Conservation (phyloP, 768 basidiomycete genomes). For the Tricholoma sp. region DNA sequence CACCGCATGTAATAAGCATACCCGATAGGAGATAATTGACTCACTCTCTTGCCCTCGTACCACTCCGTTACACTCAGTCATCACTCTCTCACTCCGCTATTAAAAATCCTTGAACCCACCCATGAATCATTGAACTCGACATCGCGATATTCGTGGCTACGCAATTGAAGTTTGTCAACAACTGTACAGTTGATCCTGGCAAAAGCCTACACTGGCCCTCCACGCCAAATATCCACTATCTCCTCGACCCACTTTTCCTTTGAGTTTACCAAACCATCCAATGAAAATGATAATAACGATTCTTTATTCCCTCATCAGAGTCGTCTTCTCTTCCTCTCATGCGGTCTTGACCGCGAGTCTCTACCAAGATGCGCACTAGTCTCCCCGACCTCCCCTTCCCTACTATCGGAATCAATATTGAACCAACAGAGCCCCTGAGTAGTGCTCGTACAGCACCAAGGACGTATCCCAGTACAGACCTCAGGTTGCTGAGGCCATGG, state of each 20-base stretch:
- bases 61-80: too few relatives aligned
- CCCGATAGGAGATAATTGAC: too few relatives aligned
- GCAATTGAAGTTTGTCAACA: too few relatives aligned
- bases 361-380: background rate
- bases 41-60: too few relatives aligned
- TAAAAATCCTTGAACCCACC: too few relatives aligned
- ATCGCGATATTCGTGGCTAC: too few relatives aligned
- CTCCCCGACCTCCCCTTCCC: background rate
- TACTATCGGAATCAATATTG: background rate
- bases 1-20: too few relatives aligned
- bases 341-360: background rate
- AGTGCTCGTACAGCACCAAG: background rate
- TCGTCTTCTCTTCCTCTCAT: background rate
- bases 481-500: background rate
- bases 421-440: background rate
- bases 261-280: background rate
- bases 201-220: too few relatives aligned
- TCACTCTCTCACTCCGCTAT: too few relatives aligned
- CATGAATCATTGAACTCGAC: too few relatives aligned
- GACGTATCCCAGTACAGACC: background rate
- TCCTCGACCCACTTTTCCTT: background rate
- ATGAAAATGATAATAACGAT: background rate
- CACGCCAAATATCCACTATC: too few relatives aligned
- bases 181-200: too few relatives aligned
- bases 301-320: background rate